A percentile compares a stretch with the other conserved stretches of the same genome.
These are phyloP conservation scores for Asparagopsis taxiformis DNA, from an alignment of 31 red algal genomes.

Conservation along the genomic window DNA sequence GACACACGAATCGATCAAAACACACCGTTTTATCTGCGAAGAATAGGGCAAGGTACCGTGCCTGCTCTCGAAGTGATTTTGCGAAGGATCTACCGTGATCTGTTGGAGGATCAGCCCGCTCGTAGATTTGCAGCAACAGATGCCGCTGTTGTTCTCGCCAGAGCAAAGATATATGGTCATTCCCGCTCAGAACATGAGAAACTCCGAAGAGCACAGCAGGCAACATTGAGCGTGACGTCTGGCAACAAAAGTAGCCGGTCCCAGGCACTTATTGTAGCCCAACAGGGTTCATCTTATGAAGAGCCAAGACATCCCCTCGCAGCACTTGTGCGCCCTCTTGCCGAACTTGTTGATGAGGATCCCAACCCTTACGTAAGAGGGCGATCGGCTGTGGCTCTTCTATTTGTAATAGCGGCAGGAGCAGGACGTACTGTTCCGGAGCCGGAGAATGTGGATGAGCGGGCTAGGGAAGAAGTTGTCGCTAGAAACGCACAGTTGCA, in stretches of 20 bases:
- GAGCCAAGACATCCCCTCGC: slow-evolving; percentile 63
- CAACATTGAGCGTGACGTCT: slow-evolving; percentile 7
- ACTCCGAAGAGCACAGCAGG: slow-evolving; percentile 13
- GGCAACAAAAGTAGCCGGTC: background rate
- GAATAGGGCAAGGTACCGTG: slow-evolving; percentile 63
- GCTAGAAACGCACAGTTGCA: slow-evolving; percentile 17
- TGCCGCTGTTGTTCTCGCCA: slow-evolving; percentile 48
- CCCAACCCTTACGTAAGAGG: slow-evolving; percentile 55
- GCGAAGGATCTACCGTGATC: slow-evolving; percentile 52
- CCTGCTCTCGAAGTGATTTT: slow-evolving; percentile 63
- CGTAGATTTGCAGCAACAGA: slow-evolving; percentile 61
- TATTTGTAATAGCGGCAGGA: slow-evolving; percentile 59
- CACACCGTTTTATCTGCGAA: slow-evolving; percentile 75
- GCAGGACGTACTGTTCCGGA: slow-evolving; percentile 41
- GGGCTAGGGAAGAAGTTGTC: slow-evolving; percentile 19
- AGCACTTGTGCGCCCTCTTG: slow-evolving; percentile 46
- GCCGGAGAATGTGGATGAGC: slow-evolving; percentile 23
- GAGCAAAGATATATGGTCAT: slow-evolving; percentile 71
- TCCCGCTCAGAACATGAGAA: slow-evolving; percentile 41
- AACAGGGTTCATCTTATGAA: slow-evolving; percentile 7
- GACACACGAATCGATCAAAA: slow-evolving; percentile 23
- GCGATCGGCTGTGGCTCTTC: slow-evolving; percentile 54
- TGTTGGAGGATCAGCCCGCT: slow-evolving; percentile 66
- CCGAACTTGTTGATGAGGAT: slow-evolving; percentile 75
- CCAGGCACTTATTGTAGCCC: background rate